Base-by-base conservation (phyloP, 2,329 filamentous ascomycete genomes). In the Fusarium hainanense region DNA sequence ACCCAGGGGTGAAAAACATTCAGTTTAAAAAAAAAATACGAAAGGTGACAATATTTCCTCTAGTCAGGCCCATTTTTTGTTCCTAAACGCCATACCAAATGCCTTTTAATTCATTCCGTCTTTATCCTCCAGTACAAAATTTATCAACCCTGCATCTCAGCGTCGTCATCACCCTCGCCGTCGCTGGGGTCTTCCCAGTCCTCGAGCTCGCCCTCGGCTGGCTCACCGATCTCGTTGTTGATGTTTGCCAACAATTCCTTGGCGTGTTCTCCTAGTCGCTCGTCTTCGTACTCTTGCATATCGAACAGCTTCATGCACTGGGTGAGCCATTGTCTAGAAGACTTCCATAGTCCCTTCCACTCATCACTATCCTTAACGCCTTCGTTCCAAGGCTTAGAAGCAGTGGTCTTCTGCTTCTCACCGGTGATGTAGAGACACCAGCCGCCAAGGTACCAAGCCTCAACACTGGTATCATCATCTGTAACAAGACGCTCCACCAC, bases 381-480 rank as follows among this genome's bases (percentile, higher is more conserved):
- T 12, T 75, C 74, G 40, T 75, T 75, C 44, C 68, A 68, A 60
- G 75, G 82, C 75, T 72, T 76, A 58, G 75, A 71, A 81, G 73
- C 81, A 77, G 57, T 74, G 40, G 76, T 73, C 34, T 80, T 78
- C 74, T 88, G 83, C 84, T 91, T 92, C 78, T 92, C 88, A 13
- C 92, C 92, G 67, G 92, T 84, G 62, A 97, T 87, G 77, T 93
- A 93, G 71, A 97, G 85, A 74, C 93, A 94, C 93, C 95, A 98
- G 6, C 96, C 97, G 44, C 96, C 96, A 7, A 99, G 85, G 81
- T 99, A 99, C 94, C 94, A 98, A 20, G 93, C 92, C 81, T 99
- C 96, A 21, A 99, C 92, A 78, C 95, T 97, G 76, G 92, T 87
- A 77, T 99, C 97, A 72, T 99, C 95, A 78, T 99, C 96, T 37